Percentiles rank a stretch among this genome's conserved stretches.
Conservation (phyloP, 495 filamentous ascomycete genomes). For the Endocarpon pusillum region DNA sequence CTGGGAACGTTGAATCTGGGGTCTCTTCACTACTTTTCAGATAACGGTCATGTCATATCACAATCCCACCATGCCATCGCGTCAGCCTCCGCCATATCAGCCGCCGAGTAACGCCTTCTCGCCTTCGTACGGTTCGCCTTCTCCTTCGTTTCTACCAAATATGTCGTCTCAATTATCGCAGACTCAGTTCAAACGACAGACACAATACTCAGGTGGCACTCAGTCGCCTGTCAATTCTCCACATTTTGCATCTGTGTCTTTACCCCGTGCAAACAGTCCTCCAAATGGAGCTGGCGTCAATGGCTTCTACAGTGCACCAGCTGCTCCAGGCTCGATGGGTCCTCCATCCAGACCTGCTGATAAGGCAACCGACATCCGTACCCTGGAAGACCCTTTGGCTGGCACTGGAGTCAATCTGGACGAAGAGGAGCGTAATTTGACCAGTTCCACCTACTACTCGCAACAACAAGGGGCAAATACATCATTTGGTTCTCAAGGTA, state of each 20-base stretch:
- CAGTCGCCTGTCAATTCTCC: slow-evolving; percentile 33
- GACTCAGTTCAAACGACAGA: too few relatives aligned
- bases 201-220: too few relatives aligned
- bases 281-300: slow-evolving; percentile 4
- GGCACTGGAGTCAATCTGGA: slow-evolving; percentile 68
- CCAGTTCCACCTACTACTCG: too few relatives aligned
- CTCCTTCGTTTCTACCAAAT: too few relatives aligned
- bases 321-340: slow-evolving; percentile 48
- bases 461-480: slow-evolving; percentile 23
- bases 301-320: slow-evolving; percentile 17
- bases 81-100: too few relatives aligned
- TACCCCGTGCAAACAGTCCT: slow-evolving; percentile 10
- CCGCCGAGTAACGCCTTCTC: too few relatives aligned
- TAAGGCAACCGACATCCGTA: slow-evolving; percentile 48
- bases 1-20: too few relatives aligned
- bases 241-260: slow-evolving; percentile 27
- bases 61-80: too few relatives aligned
- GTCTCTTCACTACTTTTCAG: too few relatives aligned
- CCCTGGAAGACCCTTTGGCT: slow-evolving; percentile 59
- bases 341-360: slow-evolving; percentile 61
- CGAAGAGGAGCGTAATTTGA: slow-evolving; percentile 62
- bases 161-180: too few relatives aligned
- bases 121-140: too few relatives aligned
- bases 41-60: too few relatives aligned
- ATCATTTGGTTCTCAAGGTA: slow-evolving; percentile 26